Evolutionary conservation across 352 stramenopile species (phyloP).

Genomic region (Blastocystis hominis): DNA sequence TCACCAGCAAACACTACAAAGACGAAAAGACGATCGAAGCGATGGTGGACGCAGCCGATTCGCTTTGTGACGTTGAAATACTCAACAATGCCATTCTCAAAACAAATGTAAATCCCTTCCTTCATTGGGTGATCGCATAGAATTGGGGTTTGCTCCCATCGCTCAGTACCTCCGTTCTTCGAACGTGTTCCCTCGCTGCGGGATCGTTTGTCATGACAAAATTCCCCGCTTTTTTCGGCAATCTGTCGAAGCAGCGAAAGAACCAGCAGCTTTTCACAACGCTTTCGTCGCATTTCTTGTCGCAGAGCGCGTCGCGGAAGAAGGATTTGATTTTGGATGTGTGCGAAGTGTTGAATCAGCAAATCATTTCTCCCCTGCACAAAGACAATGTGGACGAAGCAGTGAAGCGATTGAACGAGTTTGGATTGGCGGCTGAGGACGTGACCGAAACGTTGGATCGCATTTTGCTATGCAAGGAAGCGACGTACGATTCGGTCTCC

Average conservation of each 20-base stretch:
- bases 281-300: background rate
- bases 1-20: conserved; percentile 69
- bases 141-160: conserved; percentile 86
- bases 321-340: background rate
- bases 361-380: background rate
- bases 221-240: conserved; percentile 72
- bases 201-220: conserved; percentile 64
- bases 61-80: conserved; percentile 75
- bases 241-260: conserved; percentile 42
- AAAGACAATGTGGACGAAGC: conserved; percentile 71
- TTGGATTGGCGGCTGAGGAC: conserved; percentile 89
- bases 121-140: conserved; percentile 66
- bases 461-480: conserved; percentile 61
- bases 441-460: conserved; percentile 88
- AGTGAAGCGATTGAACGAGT: conserved; percentile 87
- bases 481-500: conserved; percentile 26
- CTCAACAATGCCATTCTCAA: conserved; percentile 66
- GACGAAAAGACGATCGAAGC: conserved; percentile 68
- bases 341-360: background rate
- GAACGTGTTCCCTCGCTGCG: conserved; percentile 64
- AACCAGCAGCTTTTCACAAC: background rate
- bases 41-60: conserved; percentile 76
- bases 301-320: background rate
- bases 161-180: conserved; percentile 77
- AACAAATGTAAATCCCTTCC: conserved; percentile 64